These are phyloP conservation scores for Podospora pseudocomata DNA, from an alignment of 495 filamentous ascomycete genomes.

Conservation along the genomic window DNA sequence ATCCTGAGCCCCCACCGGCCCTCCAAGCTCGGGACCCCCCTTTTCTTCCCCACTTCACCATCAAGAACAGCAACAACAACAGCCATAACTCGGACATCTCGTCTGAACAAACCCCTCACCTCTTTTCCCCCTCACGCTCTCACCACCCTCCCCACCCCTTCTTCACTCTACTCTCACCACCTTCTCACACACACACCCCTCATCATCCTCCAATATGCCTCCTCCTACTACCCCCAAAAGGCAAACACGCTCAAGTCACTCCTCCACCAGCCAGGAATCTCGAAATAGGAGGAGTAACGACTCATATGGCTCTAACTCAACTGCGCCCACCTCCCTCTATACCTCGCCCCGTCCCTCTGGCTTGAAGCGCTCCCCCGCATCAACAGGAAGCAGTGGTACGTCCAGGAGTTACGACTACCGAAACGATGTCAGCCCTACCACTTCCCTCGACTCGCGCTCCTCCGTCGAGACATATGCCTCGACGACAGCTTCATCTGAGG, in stretches of 20 bases:
- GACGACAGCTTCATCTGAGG: constrained; percentile 60
- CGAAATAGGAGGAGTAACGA: constrained; percentile 54
- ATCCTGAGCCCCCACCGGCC: constrained; percentile 17
- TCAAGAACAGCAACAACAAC: neutral
- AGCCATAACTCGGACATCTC: neutral
- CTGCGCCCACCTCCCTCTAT: constrained; percentile 59
- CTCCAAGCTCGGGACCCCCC: constrained; percentile 14
- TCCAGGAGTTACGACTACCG: constrained; percentile 34
- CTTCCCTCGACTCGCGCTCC: constrained; percentile 52
- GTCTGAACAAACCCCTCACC: constrained; percentile 6
- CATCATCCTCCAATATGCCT: constrained; percentile 26
- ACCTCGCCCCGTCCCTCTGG: constrained; percentile 54
- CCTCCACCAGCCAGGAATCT: constrained; percentile 54
- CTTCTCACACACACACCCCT: constrained; percentile 7
- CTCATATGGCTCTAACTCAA: constrained; percentile 65
- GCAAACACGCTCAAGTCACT: constrained; percentile 36
- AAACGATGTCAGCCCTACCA: constrained; percentile 46
- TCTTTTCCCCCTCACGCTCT: neutral
- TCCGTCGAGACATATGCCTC: constrained; percentile 82
- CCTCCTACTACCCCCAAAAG: constrained; percentile 21
- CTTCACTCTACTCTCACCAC: constrained; percentile 6
- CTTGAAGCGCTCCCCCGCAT: constrained; percentile 38
- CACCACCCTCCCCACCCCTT: constrained; percentile 7
- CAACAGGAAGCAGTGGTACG: constrained; percentile 23
- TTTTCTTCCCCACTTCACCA: constrained; percentile 1